Base-by-base conservation (phyloP, 2,329 filamentous ascomycete species). In the Coccinonectria pachysandricola region DNA sequence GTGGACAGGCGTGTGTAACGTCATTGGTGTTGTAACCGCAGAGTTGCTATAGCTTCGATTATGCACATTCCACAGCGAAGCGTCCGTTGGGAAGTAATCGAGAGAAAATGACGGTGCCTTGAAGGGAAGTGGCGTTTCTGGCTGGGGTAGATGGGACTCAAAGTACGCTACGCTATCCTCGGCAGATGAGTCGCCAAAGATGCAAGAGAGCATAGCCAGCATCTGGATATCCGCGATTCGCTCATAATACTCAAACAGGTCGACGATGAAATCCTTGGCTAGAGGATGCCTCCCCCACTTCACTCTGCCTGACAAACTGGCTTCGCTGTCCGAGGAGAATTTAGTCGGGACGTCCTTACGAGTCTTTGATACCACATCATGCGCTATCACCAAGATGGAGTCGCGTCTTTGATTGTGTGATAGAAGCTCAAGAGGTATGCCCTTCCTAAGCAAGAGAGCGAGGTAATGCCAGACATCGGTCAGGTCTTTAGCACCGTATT, bases 391-490 rank as follows among this genome's bases (percentile, higher is more conserved):
- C 15, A 85, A 56, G 24, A 81, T 67, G 3, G 73, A 75, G 32
- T 78, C 64, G 7, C 64, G 61, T 20, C 64, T 59, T 35, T 66
- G 60, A 15, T 64, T 57, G 30, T 68, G 64, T 4, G 65, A 60
- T 21, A 79, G 56, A 14, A 83, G 58, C 40, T 79, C 68, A 4
- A 88, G 59, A 2, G 80, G 81, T 15, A 87, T 76, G 22, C 84
- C 75, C 40, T 82, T 80, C 38, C 76, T 75, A 23, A 96, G 60
- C 5, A 96, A 64, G 31, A 95, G 62, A 11, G 74, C 78, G 28
- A 85, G 65, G 38, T 95, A 79, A 24, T 71, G 73, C 91, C 91
- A 98, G 6, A 93, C 71, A 40, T 85, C 74, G 14, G 80, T 78
- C 15, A 92, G 56, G 37, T 94, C 83, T 9, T 64, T 52, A 36